A percentile compares a stretch with the other conserved stretches of the same genome.
phyloP scores from a whole-genome alignment of 768 basidiomycete species.

The Boletus reticuloceps region DNA sequence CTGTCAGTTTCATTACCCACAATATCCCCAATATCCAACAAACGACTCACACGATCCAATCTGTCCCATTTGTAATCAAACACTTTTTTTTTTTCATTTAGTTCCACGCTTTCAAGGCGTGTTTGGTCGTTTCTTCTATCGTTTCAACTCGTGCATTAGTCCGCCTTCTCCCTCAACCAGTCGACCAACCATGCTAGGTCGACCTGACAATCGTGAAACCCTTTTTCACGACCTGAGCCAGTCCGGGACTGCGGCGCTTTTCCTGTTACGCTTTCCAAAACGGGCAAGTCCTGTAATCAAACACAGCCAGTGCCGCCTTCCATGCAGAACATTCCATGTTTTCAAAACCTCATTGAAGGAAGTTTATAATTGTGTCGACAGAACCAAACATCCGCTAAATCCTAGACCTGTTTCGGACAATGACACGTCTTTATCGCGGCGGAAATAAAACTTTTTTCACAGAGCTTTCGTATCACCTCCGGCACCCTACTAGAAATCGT shows the following conservation, averaged over 20 bases:
- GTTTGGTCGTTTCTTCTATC: constrained; percentile 1
- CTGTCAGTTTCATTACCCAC: not conserved
- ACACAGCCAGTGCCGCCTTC: constrained; percentile 19
- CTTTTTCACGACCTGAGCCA: not conserved
- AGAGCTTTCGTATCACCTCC: not conserved
- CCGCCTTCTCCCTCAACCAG: not conserved
- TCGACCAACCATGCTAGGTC: not conserved
- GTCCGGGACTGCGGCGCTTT: not conserved
- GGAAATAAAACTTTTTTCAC: constrained; percentile 8
- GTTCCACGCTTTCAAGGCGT: constrained; percentile 15
- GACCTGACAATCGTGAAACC: not conserved
- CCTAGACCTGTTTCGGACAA: not conserved
- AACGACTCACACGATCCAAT: constrained; percentile 1
- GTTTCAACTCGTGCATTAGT: not conserved
- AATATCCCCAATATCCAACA: not conserved
- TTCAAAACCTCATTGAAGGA: not conserved
- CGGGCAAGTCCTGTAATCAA: constrained; percentile 15
- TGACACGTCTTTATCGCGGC: constrained; percentile 8
- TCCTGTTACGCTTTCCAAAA: constrained; percentile 5
- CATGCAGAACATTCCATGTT: constrained; percentile 25
- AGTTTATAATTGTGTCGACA: constrained; percentile 20
- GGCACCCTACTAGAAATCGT: not conserved
- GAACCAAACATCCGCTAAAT: constrained; percentile 17
- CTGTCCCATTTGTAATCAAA: not conserved
- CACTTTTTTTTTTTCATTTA: not conserved